Evolutionary conservation across 2,329 filamentous ascomycete genomes (phyloP).

Genomic region (Aspergillus spinulosporus): DNA sequence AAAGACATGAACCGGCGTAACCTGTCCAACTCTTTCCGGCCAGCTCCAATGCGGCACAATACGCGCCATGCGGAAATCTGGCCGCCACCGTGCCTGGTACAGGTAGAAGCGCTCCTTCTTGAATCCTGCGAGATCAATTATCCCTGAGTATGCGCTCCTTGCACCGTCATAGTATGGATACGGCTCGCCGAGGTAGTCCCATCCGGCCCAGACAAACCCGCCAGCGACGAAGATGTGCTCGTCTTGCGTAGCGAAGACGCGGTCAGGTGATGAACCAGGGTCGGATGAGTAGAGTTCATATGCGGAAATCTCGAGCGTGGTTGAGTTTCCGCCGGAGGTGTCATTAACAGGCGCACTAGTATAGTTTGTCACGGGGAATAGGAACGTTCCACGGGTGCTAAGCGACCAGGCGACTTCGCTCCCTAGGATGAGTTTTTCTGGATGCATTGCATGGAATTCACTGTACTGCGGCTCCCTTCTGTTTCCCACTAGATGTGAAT

Average conservation of each 20-base stretch:
- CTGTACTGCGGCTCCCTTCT: not conserved
- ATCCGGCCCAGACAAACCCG: slow-evolving; percentile 11
- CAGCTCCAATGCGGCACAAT: slow-evolving; percentile 13
- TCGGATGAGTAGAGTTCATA: slow-evolving; percentile 6
- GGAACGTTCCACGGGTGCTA: not conserved
- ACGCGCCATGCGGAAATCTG: not conserved
- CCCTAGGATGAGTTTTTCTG: not conserved
- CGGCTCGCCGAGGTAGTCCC: slow-evolving; percentile 11
- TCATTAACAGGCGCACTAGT: slow-evolving; percentile 6
- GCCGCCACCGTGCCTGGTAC: slow-evolving; percentile 9
- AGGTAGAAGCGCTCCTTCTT: slow-evolving; percentile 10
- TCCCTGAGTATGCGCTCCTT: slow-evolving; percentile 9
- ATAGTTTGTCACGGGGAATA: slow-evolving; percentile 3
- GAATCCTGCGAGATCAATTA: slow-evolving; percentile 11
- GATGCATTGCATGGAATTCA: not conserved
- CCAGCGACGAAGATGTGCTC: slow-evolving; percentile 7
- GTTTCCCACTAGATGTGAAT: not conserved
- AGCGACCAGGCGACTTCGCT: slow-evolving; percentile 8
- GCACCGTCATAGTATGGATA: not conserved
- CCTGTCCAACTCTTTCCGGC: slow-evolving; percentile 1
- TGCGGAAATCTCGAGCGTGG: not conserved
- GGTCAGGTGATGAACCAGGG: not conserved
- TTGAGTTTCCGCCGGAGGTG: not conserved
- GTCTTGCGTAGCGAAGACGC: not conserved
- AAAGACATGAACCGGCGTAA: slow-evolving; percentile 12